phyloP scores from a whole-genome alignment of 2,329 filamentous ascomycete genomes.

The Cladosporium sphaerospermum region DNA sequence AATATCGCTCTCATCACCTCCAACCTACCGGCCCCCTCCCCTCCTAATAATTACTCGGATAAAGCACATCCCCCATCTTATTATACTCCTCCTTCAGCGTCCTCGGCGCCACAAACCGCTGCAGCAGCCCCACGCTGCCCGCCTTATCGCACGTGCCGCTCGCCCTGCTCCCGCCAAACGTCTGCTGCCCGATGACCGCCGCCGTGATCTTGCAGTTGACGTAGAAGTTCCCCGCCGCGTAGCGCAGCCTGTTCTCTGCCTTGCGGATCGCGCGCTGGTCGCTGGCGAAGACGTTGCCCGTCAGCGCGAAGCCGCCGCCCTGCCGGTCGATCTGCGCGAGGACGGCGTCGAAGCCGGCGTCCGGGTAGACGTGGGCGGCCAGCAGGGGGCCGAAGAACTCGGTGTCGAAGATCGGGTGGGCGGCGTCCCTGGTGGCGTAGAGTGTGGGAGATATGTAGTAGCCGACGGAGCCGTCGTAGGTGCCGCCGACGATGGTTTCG shows the following conservation, averaged over 20 bases:
- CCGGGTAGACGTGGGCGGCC: conserved; percentile 70
- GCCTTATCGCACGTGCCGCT: conserved; percentile 55
- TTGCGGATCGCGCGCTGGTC: conserved; percentile 60
- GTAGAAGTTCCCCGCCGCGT: conserved; percentile 78
- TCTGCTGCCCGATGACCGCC: conserved; percentile 37
- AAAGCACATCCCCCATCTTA: conserved; percentile 41
- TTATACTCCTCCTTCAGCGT: conserved; percentile 53
- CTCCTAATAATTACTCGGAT: conserved; percentile 42
- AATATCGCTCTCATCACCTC: too few relatives aligned
- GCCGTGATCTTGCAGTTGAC: conserved; percentile 71
- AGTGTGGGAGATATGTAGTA: conserved; percentile 82
- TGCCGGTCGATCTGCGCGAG: conserved; percentile 43
- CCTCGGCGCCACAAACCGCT: conserved; percentile 51
- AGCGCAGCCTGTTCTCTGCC: conserved; percentile 65
- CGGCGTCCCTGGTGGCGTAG: conserved; percentile 66
- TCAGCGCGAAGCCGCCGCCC: conserved; percentile 57
- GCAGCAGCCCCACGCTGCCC: conserved; percentile 46
- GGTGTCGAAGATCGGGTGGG: conserved; percentile 66
- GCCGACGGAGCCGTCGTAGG: conserved; percentile 69
- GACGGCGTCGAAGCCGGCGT: conserved; percentile 62
- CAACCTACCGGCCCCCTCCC: too few relatives aligned
- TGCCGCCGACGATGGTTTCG: conserved; percentile 67
- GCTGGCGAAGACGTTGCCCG: conserved; percentile 67
- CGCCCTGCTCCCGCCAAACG: conserved; percentile 47
- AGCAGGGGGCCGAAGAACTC: conserved; percentile 81